Evolutionary conservation across 148 eudicot genomes (phyloP).

Genomic region (Nepenthes mirabilis): DNA sequence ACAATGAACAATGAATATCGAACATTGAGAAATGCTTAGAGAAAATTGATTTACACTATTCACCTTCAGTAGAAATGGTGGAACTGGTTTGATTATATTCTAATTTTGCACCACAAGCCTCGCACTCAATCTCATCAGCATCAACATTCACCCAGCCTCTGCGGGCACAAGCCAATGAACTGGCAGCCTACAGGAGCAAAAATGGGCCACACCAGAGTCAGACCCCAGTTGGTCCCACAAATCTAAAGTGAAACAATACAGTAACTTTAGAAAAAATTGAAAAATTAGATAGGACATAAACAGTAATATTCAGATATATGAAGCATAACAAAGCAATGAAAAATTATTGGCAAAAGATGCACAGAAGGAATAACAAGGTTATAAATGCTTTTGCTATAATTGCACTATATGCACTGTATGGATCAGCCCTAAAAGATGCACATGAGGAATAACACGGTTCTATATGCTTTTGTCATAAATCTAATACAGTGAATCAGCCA

Average conservation of each 20-base stretch:
- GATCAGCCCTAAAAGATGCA: too few relatives aligned
- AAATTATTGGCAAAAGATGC: too few relatives aligned
- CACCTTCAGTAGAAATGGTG: constrained; percentile 60
- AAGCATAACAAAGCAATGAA: too few relatives aligned
- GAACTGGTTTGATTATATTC: constrained; percentile 32
- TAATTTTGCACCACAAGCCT: constrained; percentile 66
- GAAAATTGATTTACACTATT: constrained; percentile 4
- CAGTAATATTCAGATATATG: too few relatives aligned
- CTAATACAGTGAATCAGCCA: too few relatives aligned
- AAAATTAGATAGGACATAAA: too few relatives aligned
- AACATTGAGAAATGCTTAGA: not conserved
- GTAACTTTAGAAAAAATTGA: not conserved
- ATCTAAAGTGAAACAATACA: not conserved
- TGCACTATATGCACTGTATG: too few relatives aligned
- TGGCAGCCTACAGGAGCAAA: constrained; percentile 49
- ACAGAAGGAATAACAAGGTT: too few relatives aligned
- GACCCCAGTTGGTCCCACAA: not conserved
- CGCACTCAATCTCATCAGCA: constrained; percentile 78
- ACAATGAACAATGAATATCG: not conserved
- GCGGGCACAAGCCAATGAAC: constrained; percentile 86
- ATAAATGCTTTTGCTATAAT: too few relatives aligned
- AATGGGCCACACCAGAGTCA: not conserved
- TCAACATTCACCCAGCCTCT: constrained; percentile 88
- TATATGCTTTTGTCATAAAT: too few relatives aligned
- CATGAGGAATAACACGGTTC: too few relatives aligned